Conservation (phyloP, 2,329 filamentous ascomycete genomes). For the Pseudogymnoascus sp. region DNA sequence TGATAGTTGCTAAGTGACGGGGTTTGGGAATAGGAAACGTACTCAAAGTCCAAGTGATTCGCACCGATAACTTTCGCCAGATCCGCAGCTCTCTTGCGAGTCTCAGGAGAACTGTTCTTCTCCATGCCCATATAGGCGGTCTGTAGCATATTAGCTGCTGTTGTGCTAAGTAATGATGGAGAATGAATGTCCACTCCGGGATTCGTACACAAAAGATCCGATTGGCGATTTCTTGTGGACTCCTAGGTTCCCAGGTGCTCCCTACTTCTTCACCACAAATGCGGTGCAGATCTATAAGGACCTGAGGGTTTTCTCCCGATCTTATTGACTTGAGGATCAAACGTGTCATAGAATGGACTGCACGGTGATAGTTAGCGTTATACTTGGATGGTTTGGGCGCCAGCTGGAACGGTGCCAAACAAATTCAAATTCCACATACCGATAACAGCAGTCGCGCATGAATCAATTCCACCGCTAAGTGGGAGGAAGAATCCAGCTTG, state of each 20-base stretch:
- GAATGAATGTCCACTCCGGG: neutral
- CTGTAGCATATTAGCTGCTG: slow-evolving; percentile 21
- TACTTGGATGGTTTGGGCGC: slow-evolving; percentile 19
- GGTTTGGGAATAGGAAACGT: neutral
- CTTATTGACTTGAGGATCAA: neutral
- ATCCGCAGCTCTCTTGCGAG: slow-evolving; percentile 56
- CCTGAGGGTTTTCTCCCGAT: slow-evolving; percentile 41
- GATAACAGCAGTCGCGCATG: slow-evolving; percentile 46
- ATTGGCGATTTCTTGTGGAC: slow-evolving; percentile 49
- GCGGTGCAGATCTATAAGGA: slow-evolving; percentile 43
- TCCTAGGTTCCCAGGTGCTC: slow-evolving; percentile 33
- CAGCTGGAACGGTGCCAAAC: slow-evolving; percentile 45
- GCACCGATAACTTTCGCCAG: slow-evolving; percentile 57
- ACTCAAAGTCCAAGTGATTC: slow-evolving; percentile 58
- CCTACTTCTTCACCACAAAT: slow-evolving; percentile 43
- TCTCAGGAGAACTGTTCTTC: slow-evolving; percentile 58
- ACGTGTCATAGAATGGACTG: slow-evolving; percentile 4
- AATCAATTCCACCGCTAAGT: slow-evolving; percentile 54
- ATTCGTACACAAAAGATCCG: slow-evolving; percentile 40
- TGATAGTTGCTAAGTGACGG: neutral
- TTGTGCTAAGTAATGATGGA: neutral
- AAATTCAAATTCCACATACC: slow-evolving; percentile 32
- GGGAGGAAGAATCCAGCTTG: slow-evolving; percentile 49
- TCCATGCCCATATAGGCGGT: slow-evolving; percentile 65
- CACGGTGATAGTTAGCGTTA: neutral